Evolutionary conservation across 331 rosid genomes (phyloP), one percentile per base, ranked within the genome.

Genomic region (Acacia concinna): DNA sequence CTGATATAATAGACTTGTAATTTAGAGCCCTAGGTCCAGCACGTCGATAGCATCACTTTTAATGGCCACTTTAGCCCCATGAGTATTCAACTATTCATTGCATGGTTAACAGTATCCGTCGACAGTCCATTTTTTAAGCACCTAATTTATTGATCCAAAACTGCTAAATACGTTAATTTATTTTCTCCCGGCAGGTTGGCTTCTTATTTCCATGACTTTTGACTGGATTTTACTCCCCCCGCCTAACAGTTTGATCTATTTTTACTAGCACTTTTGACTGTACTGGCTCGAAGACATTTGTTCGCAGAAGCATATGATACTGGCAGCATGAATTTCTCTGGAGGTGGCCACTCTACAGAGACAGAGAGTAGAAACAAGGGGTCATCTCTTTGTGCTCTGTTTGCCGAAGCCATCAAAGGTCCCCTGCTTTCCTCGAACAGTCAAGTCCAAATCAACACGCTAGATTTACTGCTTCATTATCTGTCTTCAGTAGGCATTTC

Each of bases 401-500:
- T 95, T 59, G 89, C 94, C 9, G 99, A 95, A 84, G 99, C 99
- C 81, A 88, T 95, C 82, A 93, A 95, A 79, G 97, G 97, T 27
- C 97, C 99, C 56, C 84, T 95, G 57, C 96, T 95, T 79, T 91
- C 99, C 5, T 87, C 96, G 6, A 88, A 90, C 64, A 89, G 71
- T 82, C 89, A 91, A 86, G 96, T 95, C 84, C 98, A 91, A 86
- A 83, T 84, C 74, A 80, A 91, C 88, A 82, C 98, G 52, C 73
- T 95, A 38, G 91, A 86, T 81, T 81, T 95, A 72, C 89, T 90
- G n/a, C 80, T 90, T 86, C 84, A 86, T 80, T 93, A 91, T 85
- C 76, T 93, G 87, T 87, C 96, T 84, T 86, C 90, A 68, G 86
- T 84, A 63, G 87, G 85, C 30, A 76, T 88, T 76, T 84, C 94